Evolutionary conservation across 2,329 filamentous ascomycete species (phyloP).

Genomic region (Furcasterigmium sp.): DNA sequence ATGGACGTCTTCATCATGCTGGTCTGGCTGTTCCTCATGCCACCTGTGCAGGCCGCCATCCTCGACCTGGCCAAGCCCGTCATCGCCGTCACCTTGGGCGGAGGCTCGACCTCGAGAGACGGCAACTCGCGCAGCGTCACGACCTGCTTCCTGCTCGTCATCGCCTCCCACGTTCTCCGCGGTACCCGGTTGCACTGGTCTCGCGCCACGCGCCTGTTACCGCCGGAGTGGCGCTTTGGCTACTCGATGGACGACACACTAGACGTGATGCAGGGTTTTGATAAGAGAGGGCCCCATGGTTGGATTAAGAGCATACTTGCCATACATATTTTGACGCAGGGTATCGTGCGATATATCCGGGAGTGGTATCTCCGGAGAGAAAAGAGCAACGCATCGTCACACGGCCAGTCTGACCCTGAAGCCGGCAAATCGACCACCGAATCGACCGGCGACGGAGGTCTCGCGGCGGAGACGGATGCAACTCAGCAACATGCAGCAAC

Average conservation of each 20-base stretch:
- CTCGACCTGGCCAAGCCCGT: conserved; percentile 89
- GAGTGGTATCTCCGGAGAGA: conserved; percentile 62
- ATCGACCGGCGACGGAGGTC: conserved; percentile 28
- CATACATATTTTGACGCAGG: conserved; percentile 71
- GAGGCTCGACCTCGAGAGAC: conserved; percentile 65
- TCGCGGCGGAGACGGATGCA: conserved; percentile 49
- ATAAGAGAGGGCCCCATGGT: conserved; percentile 54
- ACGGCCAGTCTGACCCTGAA: conserved; percentile 55
- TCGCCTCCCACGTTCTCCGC: conserved; percentile 46
- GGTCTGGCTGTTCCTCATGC: conserved; percentile 84
- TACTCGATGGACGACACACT: conserved; percentile 41
- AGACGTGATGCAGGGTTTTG: conserved; percentile 41
- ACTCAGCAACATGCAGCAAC: conserved; percentile 48
- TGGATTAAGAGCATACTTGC: conserved; percentile 66
- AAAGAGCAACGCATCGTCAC: conserved; percentile 43
- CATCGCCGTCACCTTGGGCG: conserved; percentile 85
- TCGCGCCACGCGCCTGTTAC: conserved; percentile 38
- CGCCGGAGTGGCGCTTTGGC: conserved; percentile 39
- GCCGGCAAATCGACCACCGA: conserved; percentile 46
- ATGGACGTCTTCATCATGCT: conserved; percentile 80
- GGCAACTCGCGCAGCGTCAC: conserved; percentile 68
- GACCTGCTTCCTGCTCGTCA: conserved; percentile 64
- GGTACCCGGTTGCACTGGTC: conserved; percentile 45
- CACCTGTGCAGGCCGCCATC: conserved; percentile 79
- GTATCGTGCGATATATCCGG: conserved; percentile 64